phyloP scores from a whole-genome alignment of 2,329 filamentous ascomycete species.

The Aspergillus pseudonomiae region DNA sequence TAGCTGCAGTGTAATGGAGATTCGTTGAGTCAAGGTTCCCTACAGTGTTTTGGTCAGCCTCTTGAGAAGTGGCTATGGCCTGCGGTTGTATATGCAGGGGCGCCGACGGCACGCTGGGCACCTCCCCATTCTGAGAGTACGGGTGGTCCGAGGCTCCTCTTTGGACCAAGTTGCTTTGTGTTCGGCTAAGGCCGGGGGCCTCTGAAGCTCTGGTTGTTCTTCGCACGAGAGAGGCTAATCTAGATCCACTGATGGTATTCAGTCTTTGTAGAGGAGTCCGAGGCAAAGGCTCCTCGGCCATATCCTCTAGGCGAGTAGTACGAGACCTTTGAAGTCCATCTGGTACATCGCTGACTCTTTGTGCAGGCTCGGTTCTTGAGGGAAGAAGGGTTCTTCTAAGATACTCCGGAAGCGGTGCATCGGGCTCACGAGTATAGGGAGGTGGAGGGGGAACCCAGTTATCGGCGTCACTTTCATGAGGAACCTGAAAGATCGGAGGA shows the following conservation, averaged over 20 bases:
- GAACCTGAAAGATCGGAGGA: conserved; percentile 57
- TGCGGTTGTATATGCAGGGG: conserved; percentile 5
- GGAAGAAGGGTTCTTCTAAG: conserved; percentile 39
- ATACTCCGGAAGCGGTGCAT: conserved; percentile 42
- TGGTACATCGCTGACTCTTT: conserved; percentile 15
- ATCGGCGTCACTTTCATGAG: conserved; percentile 84
- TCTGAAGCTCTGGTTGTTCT: conserved; percentile 24
- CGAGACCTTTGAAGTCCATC: conserved; percentile 26
- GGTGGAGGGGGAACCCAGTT: conserved; percentile 87
- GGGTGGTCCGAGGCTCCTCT: conserved; percentile 16
- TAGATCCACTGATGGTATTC: conserved; percentile 28
- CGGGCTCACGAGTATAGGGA: conserved; percentile 60
- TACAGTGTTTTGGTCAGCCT: not conserved
- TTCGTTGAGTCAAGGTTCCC: no score
- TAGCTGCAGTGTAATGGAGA: not conserved
- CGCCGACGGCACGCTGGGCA: conserved; percentile 3
- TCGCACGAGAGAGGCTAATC: conserved; percentile 21
- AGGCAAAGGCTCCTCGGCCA: conserved; percentile 23
- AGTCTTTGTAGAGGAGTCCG: conserved; percentile 33
- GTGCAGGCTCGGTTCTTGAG: conserved; percentile 22
- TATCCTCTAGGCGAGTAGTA: conserved; percentile 30
- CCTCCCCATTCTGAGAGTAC: conserved; percentile 4
- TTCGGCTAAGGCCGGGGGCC: conserved; percentile 12
- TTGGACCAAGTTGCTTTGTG: conserved; percentile 18
- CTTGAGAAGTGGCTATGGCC: not conserved